Evolutionary conservation across 1,139 yeast genomes (phyloP).

Genomic region (Insectozyma bohioensis): DNA sequence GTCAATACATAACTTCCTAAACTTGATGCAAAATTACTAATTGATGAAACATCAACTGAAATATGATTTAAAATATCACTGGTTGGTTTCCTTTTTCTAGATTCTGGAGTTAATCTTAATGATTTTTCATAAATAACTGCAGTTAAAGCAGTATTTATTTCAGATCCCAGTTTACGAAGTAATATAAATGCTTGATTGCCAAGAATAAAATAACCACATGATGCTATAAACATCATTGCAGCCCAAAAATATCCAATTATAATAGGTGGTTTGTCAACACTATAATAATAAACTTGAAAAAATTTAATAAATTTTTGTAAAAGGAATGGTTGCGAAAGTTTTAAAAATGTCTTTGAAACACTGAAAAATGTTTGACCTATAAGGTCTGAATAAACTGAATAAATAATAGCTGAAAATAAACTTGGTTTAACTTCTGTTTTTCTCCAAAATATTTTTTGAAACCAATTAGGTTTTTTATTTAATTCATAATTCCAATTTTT

Average conservation of each 20-base stretch:
- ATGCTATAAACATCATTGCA: slow-evolving; percentile 23
- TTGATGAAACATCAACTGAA: slow-evolving; percentile 34
- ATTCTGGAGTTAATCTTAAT: slow-evolving; percentile 35
- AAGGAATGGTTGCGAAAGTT: slow-evolving; percentile 29
- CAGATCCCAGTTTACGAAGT: slow-evolving; percentile 19
- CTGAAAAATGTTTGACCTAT: no score
- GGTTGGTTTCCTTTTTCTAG: slow-evolving; percentile 36
- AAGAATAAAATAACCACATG: slow-evolving; percentile 25
- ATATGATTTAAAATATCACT: slow-evolving; percentile 43
- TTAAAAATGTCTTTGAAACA: no score
- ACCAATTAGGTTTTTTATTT: slow-evolving; percentile 9
- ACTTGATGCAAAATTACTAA: slow-evolving; percentile 27
- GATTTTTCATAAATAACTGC: slow-evolving; percentile 36
- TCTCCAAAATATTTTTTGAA: slow-evolving; percentile 10
- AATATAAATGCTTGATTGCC: slow-evolving; percentile 26
- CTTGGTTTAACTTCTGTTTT: slow-evolving; percentile 12
- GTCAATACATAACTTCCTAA: slow-evolving; percentile 54
- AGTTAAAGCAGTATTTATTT: slow-evolving; percentile 25
- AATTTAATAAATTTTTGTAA: slow-evolving; percentile 31
- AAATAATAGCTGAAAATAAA: slow-evolving; percentile 13
- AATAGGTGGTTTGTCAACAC: slow-evolving; percentile 19
- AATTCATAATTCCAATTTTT: slow-evolving; percentile 11
- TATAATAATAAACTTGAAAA: slow-evolving; percentile 18
- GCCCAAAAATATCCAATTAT: slow-evolving; percentile 34
- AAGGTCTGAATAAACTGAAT: slow-evolving; percentile 11